Conservation (phyloP, 805 yeast species). For the Limtongozyma cylindracea region DNA sequence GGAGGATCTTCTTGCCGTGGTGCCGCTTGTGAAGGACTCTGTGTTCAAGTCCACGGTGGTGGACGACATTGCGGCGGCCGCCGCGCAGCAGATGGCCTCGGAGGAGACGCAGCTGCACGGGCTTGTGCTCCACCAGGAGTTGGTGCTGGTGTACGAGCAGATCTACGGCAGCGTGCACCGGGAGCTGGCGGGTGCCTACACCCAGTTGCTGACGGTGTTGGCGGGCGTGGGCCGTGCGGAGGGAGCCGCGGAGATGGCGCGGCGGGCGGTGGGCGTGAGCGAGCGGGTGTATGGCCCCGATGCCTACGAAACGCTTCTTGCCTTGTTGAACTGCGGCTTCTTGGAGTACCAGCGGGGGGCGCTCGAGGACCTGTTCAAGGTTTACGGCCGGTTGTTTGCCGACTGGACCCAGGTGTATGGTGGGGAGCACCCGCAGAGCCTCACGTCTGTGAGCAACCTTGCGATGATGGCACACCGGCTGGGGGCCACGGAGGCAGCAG, state of each 20-base stretch:
- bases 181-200: slow-evolving; percentile 49
- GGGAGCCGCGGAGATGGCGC: slow-evolving; percentile 36
- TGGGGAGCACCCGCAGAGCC: slow-evolving; percentile 40
- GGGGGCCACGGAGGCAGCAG: slow-evolving; percentile 20
- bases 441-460: slow-evolving; percentile 35
- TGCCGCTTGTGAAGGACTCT: slow-evolving; percentile 44
- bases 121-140: slow-evolving; percentile 38
- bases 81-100: slow-evolving; percentile 14
- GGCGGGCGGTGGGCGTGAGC: slow-evolving; percentile 44
- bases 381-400: slow-evolving; percentile 31
- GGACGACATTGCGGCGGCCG: slow-evolving; percentile 54
- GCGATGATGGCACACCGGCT: slow-evolving; percentile 31
- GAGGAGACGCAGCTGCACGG: slow-evolving; percentile 29
- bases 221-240: slow-evolving; percentile 26
- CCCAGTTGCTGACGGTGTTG: slow-evolving; percentile 41
- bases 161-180: slow-evolving; percentile 62
- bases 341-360: slow-evolving; percentile 39
- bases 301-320: slow-evolving; percentile 45
- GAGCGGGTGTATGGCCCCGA: slow-evolving; percentile 74
- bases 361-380: slow-evolving; percentile 30
- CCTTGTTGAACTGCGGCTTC: slow-evolving; percentile 51
- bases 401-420: slow-evolving; percentile 35
- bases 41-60: slow-evolving; percentile 38
- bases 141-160: slow-evolving; percentile 54
- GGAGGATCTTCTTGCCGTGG: slow-evolving; percentile 31